These are phyloP conservation scores for Discostella stelligeroides DNA, from an alignment of 108 stramenopile species.

Conservation along the genomic window DNA sequence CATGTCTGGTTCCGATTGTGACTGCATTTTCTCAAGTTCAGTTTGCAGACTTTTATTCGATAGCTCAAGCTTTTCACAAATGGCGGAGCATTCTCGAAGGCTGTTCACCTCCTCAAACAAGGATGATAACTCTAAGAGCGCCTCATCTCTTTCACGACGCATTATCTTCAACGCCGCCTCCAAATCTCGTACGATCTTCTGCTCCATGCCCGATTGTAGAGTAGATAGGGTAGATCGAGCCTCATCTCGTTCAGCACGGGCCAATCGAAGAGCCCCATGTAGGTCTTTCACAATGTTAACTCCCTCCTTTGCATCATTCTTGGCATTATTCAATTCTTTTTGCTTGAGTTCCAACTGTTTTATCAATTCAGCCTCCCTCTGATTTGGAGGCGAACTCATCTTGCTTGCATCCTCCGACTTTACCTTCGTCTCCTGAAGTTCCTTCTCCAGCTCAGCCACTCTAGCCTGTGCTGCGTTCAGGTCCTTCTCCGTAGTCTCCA, in stretches of 20 bases:
- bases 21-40: constrained; percentile 21
- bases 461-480: neutral
- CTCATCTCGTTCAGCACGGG: constrained; percentile 22
- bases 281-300: constrained; percentile 39
- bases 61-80: constrained; percentile 12
- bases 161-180: constrained; percentile 5
- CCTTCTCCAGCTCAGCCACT: neutral
- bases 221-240: neutral
- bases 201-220: neutral
- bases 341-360: constrained; percentile 10
- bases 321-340: constrained; percentile 17
- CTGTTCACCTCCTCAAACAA: constrained; percentile 4
- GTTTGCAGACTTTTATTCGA: constrained; percentile 20
- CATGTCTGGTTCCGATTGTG: constrained; percentile 12
- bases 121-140: neutral
- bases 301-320: constrained; percentile 36
- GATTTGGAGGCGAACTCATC: neutral
- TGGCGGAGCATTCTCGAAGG: neutral
- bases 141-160: constrained; percentile 7
- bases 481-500: constrained; percentile 24
- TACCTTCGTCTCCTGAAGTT: neutral
- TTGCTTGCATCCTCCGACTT: neutral
- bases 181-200: neutral
- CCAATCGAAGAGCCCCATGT: constrained; percentile 23
- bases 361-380: constrained; percentile 21